Percentiles rank a stretch among this genome's conserved stretches.
These are phyloP conservation scores for Cyclotella baltica DNA, from an alignment of 108 stramenopile species.

Conservation along the genomic window DNA sequence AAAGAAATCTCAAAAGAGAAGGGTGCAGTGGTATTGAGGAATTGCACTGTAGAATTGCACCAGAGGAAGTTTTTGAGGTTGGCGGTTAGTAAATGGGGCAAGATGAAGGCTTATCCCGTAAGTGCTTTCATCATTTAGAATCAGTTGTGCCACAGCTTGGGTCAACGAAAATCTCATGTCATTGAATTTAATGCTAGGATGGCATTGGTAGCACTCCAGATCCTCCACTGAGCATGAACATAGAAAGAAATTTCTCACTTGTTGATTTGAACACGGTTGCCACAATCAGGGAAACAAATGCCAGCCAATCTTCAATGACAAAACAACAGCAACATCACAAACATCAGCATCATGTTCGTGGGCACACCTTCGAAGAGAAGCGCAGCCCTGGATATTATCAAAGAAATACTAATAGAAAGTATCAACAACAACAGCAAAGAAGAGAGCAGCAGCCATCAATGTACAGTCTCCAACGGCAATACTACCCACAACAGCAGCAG, in stretches of 20 bases:
- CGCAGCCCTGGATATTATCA: conserved; percentile 1
- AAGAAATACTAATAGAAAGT: conserved; percentile 22
- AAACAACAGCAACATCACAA: conserved; percentile 11
- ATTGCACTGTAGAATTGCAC: conserved; percentile 82
- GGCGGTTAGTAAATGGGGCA: conserved; percentile 91
- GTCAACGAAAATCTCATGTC: background rate
- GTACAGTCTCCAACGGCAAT: background rate
- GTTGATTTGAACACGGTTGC: conserved; percentile 75
- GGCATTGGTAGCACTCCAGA: conserved; percentile 81
- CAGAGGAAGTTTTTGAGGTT: conserved; percentile 81
- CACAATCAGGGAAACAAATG: conserved; percentile 49
- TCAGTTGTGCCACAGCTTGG: background rate
- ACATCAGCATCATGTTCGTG: background rate
- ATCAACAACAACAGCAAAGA: background rate
- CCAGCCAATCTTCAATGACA: background rate
- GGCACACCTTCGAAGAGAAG: background rate
- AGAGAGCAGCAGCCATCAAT: background rate
- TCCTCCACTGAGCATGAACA: conserved; percentile 76
- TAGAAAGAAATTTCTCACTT: conserved; percentile 69
- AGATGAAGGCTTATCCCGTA: conserved; percentile 70
- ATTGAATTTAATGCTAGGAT: conserved; percentile 44
- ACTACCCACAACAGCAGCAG: conserved; percentile 22
- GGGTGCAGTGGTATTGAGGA: conserved; percentile 82
- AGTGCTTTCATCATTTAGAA: background rate
- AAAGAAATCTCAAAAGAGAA: conserved; percentile 55